Conservation (phyloP, 805 yeast species). For the Yarrowia sp. region DNA sequence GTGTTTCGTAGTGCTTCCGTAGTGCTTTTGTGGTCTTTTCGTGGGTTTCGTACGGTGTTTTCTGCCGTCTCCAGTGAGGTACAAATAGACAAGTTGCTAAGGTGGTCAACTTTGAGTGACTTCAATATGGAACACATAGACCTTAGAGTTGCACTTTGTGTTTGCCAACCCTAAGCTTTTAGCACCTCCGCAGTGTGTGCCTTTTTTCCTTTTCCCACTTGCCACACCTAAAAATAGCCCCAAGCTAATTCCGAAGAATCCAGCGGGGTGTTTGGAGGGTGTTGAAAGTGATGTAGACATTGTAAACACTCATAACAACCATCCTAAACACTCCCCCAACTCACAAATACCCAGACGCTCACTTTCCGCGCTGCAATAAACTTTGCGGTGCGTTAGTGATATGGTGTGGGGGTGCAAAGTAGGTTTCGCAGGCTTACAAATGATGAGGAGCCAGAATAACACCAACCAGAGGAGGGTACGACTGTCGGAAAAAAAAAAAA, state of each 20-base stretch:
- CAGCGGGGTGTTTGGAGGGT: no score
- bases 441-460: not conserved
- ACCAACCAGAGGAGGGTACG: no score
- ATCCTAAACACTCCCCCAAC: no score
- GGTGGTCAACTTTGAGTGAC: slow-evolving; percentile 10
- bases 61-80: not conserved
- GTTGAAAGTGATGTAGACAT: not conserved
- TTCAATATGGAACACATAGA: not conserved
- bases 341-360: no score
- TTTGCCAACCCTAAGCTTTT: no score
- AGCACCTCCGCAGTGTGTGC: not conserved
- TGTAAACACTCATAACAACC: no score
- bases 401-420: not conserved
- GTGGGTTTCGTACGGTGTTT: no score
- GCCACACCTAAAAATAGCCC: not conserved
- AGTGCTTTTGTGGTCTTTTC: no score
- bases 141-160: slow-evolving; percentile 9
- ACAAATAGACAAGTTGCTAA: not conserved
- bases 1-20: no score
- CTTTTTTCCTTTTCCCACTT: no score
- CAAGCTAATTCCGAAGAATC: not conserved
- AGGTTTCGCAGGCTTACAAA: not conserved
- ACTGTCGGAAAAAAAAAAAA: no score
- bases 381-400: not conserved
- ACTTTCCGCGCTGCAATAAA: not conserved